A percentile compares a stretch with the other conserved stretches of the same genome.
Conservation (phyloP, 1,139 yeast genomes). For the Pichia sp. region DNA sequence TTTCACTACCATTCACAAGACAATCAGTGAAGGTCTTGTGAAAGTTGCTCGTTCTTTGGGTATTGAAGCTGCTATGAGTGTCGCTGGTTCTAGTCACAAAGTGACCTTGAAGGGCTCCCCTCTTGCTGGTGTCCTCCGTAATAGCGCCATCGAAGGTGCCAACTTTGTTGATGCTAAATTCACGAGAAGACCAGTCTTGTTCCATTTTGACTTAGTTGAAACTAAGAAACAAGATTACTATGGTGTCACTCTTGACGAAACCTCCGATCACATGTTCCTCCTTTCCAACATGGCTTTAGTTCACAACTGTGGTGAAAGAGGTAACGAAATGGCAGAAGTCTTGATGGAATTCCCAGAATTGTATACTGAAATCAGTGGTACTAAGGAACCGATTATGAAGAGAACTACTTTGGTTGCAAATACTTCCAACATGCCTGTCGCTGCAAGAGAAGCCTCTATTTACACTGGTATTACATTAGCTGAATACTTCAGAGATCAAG, state of each 20-base stretch:
- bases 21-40: conserved; percentile 35
- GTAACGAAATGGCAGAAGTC: conserved; percentile 99
- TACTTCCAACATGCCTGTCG: conserved; percentile 99
- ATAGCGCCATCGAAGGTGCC: no score
- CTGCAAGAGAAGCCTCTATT: conserved; percentile 99
- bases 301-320: conserved; percentile 66
- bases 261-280: conserved; percentile 41
- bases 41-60: conserved; percentile 41
- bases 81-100: no score
- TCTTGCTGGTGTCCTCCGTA: no score
- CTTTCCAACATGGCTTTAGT: conserved; percentile 34
- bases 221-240: conserved; percentile 35
- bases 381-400: conserved; percentile 98
- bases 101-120: conserved; percentile 12
- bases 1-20: conserved; percentile 33
- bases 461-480: conserved; percentile 98
- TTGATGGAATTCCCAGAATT: conserved; percentile 99
- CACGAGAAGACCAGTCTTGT: conserved; percentile 29
- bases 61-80: conserved; percentile 30
- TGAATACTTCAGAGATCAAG: conserved; percentile 99
- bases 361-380: conserved; percentile 83
- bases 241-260: conserved; percentile 39
- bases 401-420: conserved; percentile 98
- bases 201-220: conserved; percentile 32
- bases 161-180: no score